These are phyloP conservation scores for Picea abies DNA, from an alignment of 83 land plant species.

Conservation along the genomic window DNA sequence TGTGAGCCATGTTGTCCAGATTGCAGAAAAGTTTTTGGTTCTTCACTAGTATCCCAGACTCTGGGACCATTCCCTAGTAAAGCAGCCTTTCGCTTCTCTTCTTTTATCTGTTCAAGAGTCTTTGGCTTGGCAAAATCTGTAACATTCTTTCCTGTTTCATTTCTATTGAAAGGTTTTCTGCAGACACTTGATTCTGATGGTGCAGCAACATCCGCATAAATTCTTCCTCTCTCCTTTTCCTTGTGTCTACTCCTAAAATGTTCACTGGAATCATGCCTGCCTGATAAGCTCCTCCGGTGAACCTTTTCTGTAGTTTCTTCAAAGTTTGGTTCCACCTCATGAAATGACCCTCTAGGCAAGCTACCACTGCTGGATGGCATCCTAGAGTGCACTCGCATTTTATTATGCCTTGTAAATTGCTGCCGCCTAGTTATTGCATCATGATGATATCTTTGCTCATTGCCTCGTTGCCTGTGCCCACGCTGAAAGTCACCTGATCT, in stretches of 20 bases:
- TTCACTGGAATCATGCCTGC: background rate
- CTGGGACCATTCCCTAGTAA: background rate
- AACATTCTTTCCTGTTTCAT: constrained; percentile 2
- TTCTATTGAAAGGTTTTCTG: constrained; percentile 19
- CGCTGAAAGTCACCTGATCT: background rate
- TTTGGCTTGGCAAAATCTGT: constrained; percentile 56
- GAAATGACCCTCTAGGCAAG: constrained; percentile 3
- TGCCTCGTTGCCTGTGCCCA: constrained; percentile 2
- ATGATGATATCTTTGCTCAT: constrained; percentile 8
- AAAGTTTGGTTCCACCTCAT: background rate
- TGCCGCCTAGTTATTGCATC: background rate
- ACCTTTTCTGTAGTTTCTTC: background rate
- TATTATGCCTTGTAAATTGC: background rate
- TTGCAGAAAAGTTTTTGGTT: background rate
- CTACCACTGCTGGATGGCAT: background rate
- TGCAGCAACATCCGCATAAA: constrained; percentile 18
- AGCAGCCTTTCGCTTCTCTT: constrained; percentile 22
- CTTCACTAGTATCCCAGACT: background rate
- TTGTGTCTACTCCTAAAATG: constrained; percentile 8
- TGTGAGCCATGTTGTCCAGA: constrained; percentile 2
- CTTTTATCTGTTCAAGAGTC: constrained; percentile 59
- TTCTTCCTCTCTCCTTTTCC: constrained; percentile 38
- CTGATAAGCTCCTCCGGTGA: background rate
- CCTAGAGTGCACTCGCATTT: background rate
- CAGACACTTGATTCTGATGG: constrained; percentile 25